Evolutionary conservation across 768 basidiomycete genomes (phyloP).

Genomic region (Nidularia sp.): DNA sequence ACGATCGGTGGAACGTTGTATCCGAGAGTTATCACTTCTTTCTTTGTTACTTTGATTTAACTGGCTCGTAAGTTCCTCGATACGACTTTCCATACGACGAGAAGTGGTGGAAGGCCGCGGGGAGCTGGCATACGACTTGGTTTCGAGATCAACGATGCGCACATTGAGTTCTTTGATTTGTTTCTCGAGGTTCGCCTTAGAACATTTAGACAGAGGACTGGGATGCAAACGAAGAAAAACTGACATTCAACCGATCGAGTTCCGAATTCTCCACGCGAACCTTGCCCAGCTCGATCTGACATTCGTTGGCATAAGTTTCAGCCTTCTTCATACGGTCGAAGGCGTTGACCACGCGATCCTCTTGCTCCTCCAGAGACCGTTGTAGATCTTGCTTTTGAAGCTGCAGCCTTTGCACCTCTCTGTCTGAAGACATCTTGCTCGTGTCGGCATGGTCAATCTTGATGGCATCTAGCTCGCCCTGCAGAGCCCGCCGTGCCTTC

Average conservation of each 20-base stretch:
- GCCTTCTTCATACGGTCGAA: slow-evolving; percentile 81
- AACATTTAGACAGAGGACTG: neutral
- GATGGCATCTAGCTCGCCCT: slow-evolving; percentile 78
- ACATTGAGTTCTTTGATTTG: slow-evolving; percentile 82
- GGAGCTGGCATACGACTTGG: slow-evolving; percentile 66
- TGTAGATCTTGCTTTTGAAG: slow-evolving; percentile 82
- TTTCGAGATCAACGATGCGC: slow-evolving; percentile 79
- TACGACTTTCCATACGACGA: slow-evolving; percentile 61
- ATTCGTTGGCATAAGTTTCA: slow-evolving; percentile 70
- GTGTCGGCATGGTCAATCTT: slow-evolving; percentile 72
- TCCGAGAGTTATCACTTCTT: slow-evolving; percentile 41
- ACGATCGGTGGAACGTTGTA: slow-evolving; percentile 25
- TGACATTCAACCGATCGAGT: slow-evolving; percentile 73
- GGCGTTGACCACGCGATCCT: slow-evolving; percentile 67
- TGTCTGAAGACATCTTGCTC: slow-evolving; percentile 64
- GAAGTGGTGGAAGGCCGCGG: slow-evolving; percentile 52
- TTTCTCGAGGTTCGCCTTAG: slow-evolving; percentile 77
- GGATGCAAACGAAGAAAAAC: slow-evolving; percentile 5
- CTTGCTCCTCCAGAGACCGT: slow-evolving; percentile 72
- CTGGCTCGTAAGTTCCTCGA: slow-evolving; percentile 69
- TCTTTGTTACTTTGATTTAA: slow-evolving; percentile 50
- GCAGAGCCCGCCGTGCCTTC: slow-evolving; percentile 76
- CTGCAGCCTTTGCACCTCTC: slow-evolving; percentile 70
- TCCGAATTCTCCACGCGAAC: slow-evolving; percentile 79
- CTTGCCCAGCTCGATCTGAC: slow-evolving; percentile 71